Evolutionary conservation across 2,329 filamentous ascomycete genomes (phyloP).

Genomic region (Verticillium nonalfalfae): DNA sequence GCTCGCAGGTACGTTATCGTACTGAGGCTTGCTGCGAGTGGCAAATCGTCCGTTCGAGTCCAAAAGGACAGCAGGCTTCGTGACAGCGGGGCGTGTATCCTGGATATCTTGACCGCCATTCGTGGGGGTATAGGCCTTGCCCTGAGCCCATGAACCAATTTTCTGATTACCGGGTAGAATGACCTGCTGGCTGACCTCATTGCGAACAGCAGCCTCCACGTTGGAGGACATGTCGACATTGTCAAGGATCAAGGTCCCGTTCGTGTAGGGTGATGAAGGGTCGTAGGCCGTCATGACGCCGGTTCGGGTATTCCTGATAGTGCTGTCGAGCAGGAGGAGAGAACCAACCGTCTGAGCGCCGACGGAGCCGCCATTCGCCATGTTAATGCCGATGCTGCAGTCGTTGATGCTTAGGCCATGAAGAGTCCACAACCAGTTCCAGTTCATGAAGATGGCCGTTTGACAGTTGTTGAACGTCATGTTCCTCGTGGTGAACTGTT

Average conservation of each 20-base stretch:
- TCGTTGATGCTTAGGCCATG: constrained; percentile 70
- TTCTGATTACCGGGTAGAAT: constrained; percentile 65
- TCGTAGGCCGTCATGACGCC: constrained; percentile 74
- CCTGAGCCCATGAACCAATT: constrained; percentile 72
- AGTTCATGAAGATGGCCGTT: constrained; percentile 83
- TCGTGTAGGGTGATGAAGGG: constrained; percentile 55
- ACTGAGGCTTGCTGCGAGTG: constrained; percentile 84
- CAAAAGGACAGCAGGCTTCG: constrained; percentile 63
- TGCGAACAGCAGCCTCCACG: constrained; percentile 60
- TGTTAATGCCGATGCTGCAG: constrained; percentile 71
- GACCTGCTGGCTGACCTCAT: constrained; percentile 44
- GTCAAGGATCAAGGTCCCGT: constrained; percentile 78
- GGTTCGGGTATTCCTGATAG: constrained; percentile 66
- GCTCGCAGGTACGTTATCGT: constrained; percentile 58
- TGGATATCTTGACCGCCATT: constrained; percentile 50
- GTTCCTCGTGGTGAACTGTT: constrained; percentile 84
- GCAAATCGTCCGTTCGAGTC: constrained; percentile 61
- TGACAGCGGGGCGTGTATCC: constrained; percentile 43
- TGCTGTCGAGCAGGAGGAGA: constrained; percentile 75
- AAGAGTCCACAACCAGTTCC: constrained; percentile 85
- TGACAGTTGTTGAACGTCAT: constrained; percentile 75
- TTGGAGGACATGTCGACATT: constrained; percentile 77
- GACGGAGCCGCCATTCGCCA: constrained; percentile 58
- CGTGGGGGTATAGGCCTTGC: constrained; percentile 59
- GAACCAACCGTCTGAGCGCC: constrained; percentile 72